Percentiles rank a stretch among this genome's conserved stretches.
Conservation (phyloP, 2,329 filamentous ascomycete genomes). For the Rutstroemia sp. region DNA sequence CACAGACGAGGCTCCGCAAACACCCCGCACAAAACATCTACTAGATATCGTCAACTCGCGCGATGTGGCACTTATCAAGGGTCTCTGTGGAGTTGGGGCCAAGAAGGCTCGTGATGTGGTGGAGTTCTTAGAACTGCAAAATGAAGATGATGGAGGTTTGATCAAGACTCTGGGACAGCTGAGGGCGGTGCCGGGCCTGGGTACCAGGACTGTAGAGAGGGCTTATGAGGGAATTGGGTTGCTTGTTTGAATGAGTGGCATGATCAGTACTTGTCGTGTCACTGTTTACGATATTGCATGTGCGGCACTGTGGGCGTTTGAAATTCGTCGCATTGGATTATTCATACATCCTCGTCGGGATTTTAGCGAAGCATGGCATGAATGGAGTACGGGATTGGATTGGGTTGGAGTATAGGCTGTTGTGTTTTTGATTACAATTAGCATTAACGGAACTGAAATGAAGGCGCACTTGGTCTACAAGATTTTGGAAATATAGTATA, state of each 20-base stretch:
- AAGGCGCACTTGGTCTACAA: no score
- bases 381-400: no score
- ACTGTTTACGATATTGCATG: no score
- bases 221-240: slow-evolving; percentile 34
- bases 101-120: slow-evolving; percentile 61
- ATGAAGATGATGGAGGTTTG: slow-evolving; percentile 33
- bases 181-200: slow-evolving; percentile 48
- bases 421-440: no score
- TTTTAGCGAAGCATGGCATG: no score
- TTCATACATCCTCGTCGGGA: no score
- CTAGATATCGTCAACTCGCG: slow-evolving; percentile 68
- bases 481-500: no score
- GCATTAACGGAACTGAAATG: no score
- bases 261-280: no score
- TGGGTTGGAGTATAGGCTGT: no score
- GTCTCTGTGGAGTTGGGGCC: slow-evolving; percentile 61
- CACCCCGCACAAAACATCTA: slow-evolving; percentile 48
- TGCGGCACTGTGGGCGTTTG: no score
- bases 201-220: slow-evolving; percentile 47
- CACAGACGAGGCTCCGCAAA: slow-evolving; percentile 30
- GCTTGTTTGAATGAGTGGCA: slow-evolving; percentile 14
- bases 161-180: slow-evolving; percentile 46
- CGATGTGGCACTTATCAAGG: slow-evolving; percentile 56
- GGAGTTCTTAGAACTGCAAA: slow-evolving; percentile 43
- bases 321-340: no score